Base-by-base conservation (phyloP, 352 stramenopile genomes). In the Phytophthora sp. region DNA sequence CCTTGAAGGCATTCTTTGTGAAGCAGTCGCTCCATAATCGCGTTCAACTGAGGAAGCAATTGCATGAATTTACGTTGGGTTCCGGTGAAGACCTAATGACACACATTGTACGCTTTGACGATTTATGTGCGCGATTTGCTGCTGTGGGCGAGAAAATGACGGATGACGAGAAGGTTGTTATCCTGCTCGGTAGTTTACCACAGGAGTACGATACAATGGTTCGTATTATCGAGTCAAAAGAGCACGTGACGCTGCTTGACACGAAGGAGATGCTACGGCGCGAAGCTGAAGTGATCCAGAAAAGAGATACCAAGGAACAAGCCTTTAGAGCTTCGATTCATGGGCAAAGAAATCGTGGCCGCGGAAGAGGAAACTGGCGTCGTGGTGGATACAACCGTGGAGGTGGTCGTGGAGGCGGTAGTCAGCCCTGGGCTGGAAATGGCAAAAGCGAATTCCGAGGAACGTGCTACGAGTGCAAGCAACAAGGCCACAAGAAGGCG, bases 41-140 rank as follows among this genome's bases (percentile, higher is more conserved):
- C 5, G 62, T 71, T 13, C 62, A 71, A 27, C 48, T 71, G n/a
- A 44, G 62, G 12, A 66, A 61, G 30, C 54, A 71, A 50, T 30
- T 66, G 3, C 34, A 66, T 8, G 62, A 71, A 13, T 71, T 59
- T 21, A 23, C 37, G 24, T n/a, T 53, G 30, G 15, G 11, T 2
- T 15, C 15, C 17, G 51, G 60, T 20, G 50, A 21, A 11, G 43
- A 62, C 23, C 32, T 63, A 13, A 69, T 69, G 42, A 35, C 50
- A 4, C 52, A 64, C 38, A 39, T 64, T 3, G 17, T 64, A 4
- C 45, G 43, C 6, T 62, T 69, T 21, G 42, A 69, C 28, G 60
- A 69, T 30, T 28, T 69, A 10, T 68, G 60, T 24, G 17, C 42
- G 15, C 18, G 44, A 20, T 35, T 69, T 5, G 10, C 8, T 11